Evolutionary conservation across 2,329 filamentous ascomycete species (phyloP).

Genomic region (Hypocrella siamensis): DNA sequence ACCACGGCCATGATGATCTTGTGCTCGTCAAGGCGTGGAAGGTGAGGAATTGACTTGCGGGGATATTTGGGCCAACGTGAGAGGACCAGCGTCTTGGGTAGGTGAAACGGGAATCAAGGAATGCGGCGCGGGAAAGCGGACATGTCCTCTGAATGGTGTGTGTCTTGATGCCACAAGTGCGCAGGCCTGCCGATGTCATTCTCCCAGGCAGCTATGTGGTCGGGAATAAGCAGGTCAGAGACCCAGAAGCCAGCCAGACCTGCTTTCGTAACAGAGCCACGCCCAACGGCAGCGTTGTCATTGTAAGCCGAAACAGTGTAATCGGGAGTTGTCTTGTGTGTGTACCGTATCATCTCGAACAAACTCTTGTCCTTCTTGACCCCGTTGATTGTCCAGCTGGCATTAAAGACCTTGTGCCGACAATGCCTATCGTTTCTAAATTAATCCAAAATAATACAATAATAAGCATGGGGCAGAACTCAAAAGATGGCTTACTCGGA

Average conservation of each 20-base stretch:
- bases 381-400: slow-evolving; percentile 88
- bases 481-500: slow-evolving; percentile 43
- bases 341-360: slow-evolving; percentile 94
- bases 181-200: slow-evolving; percentile 74
- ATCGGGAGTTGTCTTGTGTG: slow-evolving; percentile 66
- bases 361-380: slow-evolving; percentile 63
- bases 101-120: too few species aligned
- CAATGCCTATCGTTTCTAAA: slow-evolving; percentile 37
- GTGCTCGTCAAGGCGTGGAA: slow-evolving; percentile 87
- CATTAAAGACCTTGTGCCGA: slow-evolving; percentile 82
- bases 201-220: slow-evolving; percentile 74
- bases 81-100: slow-evolving; percentile 88
- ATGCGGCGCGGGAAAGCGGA: too few species aligned
- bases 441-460: not conserved
- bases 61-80: slow-evolving; percentile 90
- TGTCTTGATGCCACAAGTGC: too few species aligned
- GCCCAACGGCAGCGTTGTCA: slow-evolving; percentile 85
- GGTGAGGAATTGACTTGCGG: slow-evolving; percentile 83
- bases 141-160: too few species aligned
- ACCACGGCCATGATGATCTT: slow-evolving; percentile 97
- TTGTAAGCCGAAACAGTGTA: slow-evolving; percentile 92
- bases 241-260: slow-evolving; percentile 50
- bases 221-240: slow-evolving; percentile 79
- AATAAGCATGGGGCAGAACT: not conserved
- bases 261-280: slow-evolving; percentile 69